Evolutionary conservation across 371 early-diverging fungal genomes (phyloP).

Genomic region (Syncephalis plumigaleata): DNA sequence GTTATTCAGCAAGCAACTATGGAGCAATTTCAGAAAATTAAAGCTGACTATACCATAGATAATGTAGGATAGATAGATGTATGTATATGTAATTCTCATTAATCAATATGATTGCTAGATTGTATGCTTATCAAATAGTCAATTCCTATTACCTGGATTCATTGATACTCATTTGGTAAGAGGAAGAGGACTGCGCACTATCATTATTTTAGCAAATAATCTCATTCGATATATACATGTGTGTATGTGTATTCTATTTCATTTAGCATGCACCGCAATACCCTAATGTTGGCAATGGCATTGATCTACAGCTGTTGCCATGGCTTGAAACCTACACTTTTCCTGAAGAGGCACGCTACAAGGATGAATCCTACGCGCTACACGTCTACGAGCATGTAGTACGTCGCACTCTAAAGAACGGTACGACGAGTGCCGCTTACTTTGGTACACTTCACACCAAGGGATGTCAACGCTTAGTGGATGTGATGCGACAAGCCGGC

Average conservation of each 20-base stretch:
- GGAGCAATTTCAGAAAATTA: slow-evolving; percentile 3
- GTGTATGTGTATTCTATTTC: neutral
- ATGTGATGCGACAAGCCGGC: slow-evolving; percentile 43
- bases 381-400: slow-evolving; percentile 44
- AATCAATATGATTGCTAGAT: slow-evolving; percentile 11
- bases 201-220: slow-evolving; percentile 13
- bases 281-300: slow-evolving; percentile 67
- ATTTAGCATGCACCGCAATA: slow-evolving; percentile 96
- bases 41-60: slow-evolving; percentile 3
- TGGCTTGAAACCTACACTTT: slow-evolving; percentile 81
- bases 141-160: slow-evolving; percentile 74
- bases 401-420: slow-evolving; percentile 41
- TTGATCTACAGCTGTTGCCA: slow-evolving; percentile 73
- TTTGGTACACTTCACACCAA: slow-evolving; percentile 77
- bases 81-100: neutral
- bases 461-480: slow-evolving; percentile 44
- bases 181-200: too few relatives aligned
- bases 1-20: slow-evolving; percentile 18
- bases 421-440: slow-evolving; percentile 81
- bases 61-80: slow-evolving; percentile 4
- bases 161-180: slow-evolving; percentile 66
- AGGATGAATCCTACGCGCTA: slow-evolving; percentile 35
- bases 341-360: slow-evolving; percentile 58
- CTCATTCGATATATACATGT: neutral
- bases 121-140: slow-evolving; percentile 21